Conservation (phyloP, 768 basidiomycete genomes). For the Russula olivacea region DNA sequence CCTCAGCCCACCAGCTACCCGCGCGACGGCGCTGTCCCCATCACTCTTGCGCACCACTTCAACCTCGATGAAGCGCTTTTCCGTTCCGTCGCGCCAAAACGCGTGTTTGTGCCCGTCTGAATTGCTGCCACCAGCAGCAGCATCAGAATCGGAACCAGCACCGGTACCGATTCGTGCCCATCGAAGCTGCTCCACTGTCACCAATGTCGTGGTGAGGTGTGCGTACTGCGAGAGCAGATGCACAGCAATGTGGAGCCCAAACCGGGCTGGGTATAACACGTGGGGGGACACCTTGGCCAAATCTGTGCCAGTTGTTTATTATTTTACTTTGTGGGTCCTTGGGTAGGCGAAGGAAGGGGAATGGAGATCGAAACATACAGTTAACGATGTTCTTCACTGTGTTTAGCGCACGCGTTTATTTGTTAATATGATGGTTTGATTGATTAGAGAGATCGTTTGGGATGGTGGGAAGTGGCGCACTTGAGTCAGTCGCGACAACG, state of each 20-base stretch:
- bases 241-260: constrained; percentile 81
- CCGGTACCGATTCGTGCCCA: constrained; percentile 73
- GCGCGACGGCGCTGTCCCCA: constrained; percentile 12
- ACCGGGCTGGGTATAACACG: constrained; percentile 75
- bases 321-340: not conserved
- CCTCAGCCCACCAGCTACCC: constrained; percentile 47
- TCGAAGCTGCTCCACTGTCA: constrained; percentile 71
- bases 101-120: constrained; percentile 63
- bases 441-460: not conserved
- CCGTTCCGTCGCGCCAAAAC: constrained; percentile 86
- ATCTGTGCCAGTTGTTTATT: constrained; percentile 37
- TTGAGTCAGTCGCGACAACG: constrained; percentile 88
- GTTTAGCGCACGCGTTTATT: not conserved
- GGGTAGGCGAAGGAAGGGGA: not conserved
- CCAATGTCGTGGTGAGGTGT: constrained; percentile 63
- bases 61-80: constrained; percentile 65
- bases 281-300: constrained; percentile 88
- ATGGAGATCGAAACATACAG: constrained; percentile 26
- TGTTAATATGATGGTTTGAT: not conserved
- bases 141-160: constrained; percentile 13
- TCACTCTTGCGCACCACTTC: constrained; percentile 35
- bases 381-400: constrained; percentile 39
- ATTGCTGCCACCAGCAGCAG: constrained; percentile 31
- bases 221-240: constrained; percentile 77
- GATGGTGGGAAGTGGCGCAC: constrained; percentile 1